These are phyloP conservation scores for Globisporangium echinulatum DNA, from an alignment of 352 stramenopile species.

Conservation along the genomic window DNA sequence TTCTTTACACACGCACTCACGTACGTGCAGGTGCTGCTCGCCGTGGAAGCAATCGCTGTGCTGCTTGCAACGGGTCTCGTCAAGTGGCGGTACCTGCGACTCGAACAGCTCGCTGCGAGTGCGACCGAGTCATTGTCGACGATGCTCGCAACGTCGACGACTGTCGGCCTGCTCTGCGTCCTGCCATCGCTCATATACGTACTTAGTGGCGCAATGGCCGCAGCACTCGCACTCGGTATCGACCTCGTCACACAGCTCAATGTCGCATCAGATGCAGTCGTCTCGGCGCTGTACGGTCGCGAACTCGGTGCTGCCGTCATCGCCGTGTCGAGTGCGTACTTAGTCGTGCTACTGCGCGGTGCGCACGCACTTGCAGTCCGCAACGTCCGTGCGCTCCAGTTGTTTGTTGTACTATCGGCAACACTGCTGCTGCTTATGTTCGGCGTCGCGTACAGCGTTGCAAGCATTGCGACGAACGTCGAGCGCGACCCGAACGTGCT, in stretches of 20 bases:
- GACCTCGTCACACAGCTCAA: slow-evolving; percentile 38
- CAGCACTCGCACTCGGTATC: slow-evolving; percentile 25
- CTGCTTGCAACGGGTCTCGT: slow-evolving; percentile 41
- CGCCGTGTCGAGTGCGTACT: slow-evolving; percentile 9
- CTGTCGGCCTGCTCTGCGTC: slow-evolving; percentile 27
- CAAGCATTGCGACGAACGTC: slow-evolving; percentile 16
- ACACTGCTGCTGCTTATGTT: slow-evolving; percentile 8
- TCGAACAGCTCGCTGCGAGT: slow-evolving; percentile 20
- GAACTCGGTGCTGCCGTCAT: slow-evolving; percentile 28
- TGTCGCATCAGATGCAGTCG: slow-evolving; percentile 23
- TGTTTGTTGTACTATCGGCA: slow-evolving; percentile 24
- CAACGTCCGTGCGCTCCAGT: slow-evolving; percentile 24
- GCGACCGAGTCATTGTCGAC: slow-evolving; percentile 14
- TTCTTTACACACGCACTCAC: slow-evolving; percentile 33
- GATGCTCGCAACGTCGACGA: slow-evolving; percentile 28
- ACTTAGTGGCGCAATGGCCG: slow-evolving; percentile 16
- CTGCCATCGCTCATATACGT: slow-evolving; percentile 31
- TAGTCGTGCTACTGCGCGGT: slow-evolving; percentile 24
- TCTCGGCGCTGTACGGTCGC: slow-evolving; percentile 30
- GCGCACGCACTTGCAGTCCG: slow-evolving; percentile 21
- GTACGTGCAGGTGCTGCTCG: slow-evolving; percentile 27
- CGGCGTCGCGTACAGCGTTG: no score
- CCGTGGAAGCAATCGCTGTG: slow-evolving; percentile 30
- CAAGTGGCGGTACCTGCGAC: slow-evolving; percentile 35
- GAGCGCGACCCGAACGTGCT: slow-evolving; percentile 8